Conservation (phyloP, 2,329 filamentous ascomycete genomes). For the Knoxdaviesia capensis region DNA sequence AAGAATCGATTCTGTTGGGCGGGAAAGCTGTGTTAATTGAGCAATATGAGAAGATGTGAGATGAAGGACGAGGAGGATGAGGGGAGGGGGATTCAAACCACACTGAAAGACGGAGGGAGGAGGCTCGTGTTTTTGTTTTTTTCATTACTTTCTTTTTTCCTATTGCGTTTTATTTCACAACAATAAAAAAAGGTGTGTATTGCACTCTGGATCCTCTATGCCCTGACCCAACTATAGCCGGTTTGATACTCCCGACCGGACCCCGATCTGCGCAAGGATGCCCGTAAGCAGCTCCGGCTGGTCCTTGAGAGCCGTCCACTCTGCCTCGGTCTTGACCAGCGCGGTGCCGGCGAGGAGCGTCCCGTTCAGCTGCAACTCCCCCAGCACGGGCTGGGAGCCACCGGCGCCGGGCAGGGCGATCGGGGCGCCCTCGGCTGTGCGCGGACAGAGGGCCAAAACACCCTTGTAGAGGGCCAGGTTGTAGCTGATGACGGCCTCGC, state of each 20-base stretch:
- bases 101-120: neutral
- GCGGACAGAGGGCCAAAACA: slow-evolving; percentile 32
- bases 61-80: too few species aligned
- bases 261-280: slow-evolving; percentile 11
- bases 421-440: slow-evolving; percentile 26
- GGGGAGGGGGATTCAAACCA: too few species aligned
- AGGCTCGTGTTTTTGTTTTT: neutral
- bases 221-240: too few species aligned
- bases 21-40: too few species aligned
- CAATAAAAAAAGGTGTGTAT: too few species aligned
- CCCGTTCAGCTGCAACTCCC: slow-evolving; percentile 33
- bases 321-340: slow-evolving; percentile 35
- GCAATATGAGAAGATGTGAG: too few species aligned
- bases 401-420: slow-evolving; percentile 11
- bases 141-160: neutral
- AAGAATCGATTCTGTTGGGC: too few species aligned
- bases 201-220: too few species aligned
- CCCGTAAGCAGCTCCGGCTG: slow-evolving; percentile 8
- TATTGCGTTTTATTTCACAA: neutral
- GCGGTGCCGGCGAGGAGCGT: slow-evolving; percentile 44
- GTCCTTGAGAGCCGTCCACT: slow-evolving; percentile 33
- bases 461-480: slow-evolving; percentile 38
- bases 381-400: slow-evolving; percentile 14
- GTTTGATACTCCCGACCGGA: slow-evolving; percentile 4
- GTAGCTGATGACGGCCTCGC: slow-evolving; percentile 36